These are phyloP conservation scores for Heimioporus sp. DNA, from an alignment of 768 basidiomycete genomes.

Conservation along the genomic window DNA sequence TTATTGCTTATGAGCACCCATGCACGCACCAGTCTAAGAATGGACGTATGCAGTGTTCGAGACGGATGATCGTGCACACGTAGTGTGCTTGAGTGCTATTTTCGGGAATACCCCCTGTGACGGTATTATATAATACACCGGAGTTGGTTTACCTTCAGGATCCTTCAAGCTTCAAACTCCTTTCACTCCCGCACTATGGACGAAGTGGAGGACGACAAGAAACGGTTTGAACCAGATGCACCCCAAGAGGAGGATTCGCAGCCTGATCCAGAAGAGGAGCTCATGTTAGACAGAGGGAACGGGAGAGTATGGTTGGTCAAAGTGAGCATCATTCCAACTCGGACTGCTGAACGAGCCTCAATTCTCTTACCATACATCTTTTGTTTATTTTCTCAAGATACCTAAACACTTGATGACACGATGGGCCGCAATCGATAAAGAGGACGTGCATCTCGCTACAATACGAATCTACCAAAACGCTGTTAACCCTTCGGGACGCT, in stretches of 20 bases:
- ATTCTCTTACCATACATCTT: conserved; percentile 6
- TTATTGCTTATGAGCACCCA: too few relatives aligned
- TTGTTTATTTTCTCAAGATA: conserved; percentile 46
- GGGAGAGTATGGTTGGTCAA: conserved; percentile 86
- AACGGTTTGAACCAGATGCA: conserved; percentile 60
- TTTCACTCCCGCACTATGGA: conserved; percentile 27
- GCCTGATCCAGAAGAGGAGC: conserved; percentile 78
- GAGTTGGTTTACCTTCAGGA: neutral
- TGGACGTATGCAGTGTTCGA: too few relatives aligned
- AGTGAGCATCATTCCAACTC: conserved; percentile 41
- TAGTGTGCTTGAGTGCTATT: too few relatives aligned
- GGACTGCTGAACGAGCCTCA: neutral
- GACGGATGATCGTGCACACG: too few relatives aligned
- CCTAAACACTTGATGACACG: conserved; percentile 84
- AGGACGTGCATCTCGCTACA: conserved; percentile 79
- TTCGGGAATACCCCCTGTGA: too few relatives aligned
- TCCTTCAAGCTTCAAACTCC: neutral
- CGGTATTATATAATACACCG: neutral
- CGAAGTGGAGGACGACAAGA: conserved; percentile 63
- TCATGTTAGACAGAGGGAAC: conserved; percentile 74
- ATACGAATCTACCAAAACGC: conserved; percentile 72
- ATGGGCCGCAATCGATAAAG: conserved; percentile 74
- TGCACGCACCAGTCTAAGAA: too few relatives aligned
- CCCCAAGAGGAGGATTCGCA: conserved; percentile 56
- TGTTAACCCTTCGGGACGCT: conserved; percentile 42